These are phyloP conservation scores for Pittosporum tobira DNA, from an alignment of 129 eudicot species.

Conservation along the genomic window DNA sequence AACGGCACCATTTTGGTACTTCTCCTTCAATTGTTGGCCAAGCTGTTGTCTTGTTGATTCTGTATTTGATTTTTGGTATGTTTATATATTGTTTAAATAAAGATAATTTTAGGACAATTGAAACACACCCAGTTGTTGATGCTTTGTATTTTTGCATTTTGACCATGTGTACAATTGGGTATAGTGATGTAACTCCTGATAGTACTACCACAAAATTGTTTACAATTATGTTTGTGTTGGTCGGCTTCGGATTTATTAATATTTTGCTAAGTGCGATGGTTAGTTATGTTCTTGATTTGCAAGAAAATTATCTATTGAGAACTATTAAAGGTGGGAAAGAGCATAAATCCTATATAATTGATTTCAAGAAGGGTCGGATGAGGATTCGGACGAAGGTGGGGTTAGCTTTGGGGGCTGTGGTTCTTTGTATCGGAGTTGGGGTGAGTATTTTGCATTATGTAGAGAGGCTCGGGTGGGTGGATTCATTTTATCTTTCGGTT, in stretches of 20 bases:
- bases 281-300: slow-evolving; percentile 12
- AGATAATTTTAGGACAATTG: not conserved
- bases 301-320: slow-evolving; percentile 18
- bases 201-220: too few relatives aligned
- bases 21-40: too few relatives aligned
- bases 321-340: slow-evolving; percentile 19
- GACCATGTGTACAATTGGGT: slow-evolving; percentile 22
- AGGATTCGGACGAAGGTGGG: slow-evolving; percentile 66
- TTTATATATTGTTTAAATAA: slow-evolving; percentile 10
- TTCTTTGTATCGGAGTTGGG: slow-evolving; percentile 26
- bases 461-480: slow-evolving; percentile 29
- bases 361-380: slow-evolving; percentile 59
- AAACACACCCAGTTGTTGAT: too few relatives aligned
- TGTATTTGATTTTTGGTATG: slow-evolving; percentile 12
- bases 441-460: slow-evolving; percentile 36
- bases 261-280: slow-evolving; percentile 8
- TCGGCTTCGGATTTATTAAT: too few relatives aligned
- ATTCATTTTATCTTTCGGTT: slow-evolving; percentile 18
- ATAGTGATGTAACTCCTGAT: slow-evolving; percentile 12
- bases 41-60: slow-evolving; percentile 2
- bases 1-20: too few relatives aligned
- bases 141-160: slow-evolving; percentile 20
- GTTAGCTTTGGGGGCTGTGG: slow-evolving; percentile 53
- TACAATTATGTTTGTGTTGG: too few relatives aligned
- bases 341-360: slow-evolving; percentile 32